Evolutionary conservation across 2,329 filamentous ascomycete genomes (phyloP), one percentile per base, ranked within the genome.

Genomic region (Bipolaris sorokiniana): DNA sequence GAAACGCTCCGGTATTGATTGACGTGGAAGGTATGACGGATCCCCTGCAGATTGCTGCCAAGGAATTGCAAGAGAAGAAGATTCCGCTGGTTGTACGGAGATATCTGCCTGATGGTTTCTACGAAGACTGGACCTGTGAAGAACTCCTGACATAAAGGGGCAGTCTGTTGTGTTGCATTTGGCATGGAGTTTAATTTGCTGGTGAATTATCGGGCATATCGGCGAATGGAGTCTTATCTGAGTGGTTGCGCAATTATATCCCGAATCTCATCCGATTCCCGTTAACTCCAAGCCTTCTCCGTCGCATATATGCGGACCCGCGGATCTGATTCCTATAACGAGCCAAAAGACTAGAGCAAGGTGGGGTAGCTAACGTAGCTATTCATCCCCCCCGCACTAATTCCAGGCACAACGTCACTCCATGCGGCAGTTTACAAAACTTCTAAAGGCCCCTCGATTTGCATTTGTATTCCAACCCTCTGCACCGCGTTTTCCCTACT

Each of bases 71-170:
- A 64, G 93, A 98, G 82, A 98, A 98, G 86, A 99, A 99, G 85
- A 97, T 99, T 53, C 95, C 95, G 22, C 80, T 99, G 59, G 95
- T 99, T 55, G 91, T 99, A 64, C 87, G 95, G 76, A 87, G 95
- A 74, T 99, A 98, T 80, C 85, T 99, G 75, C 95, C 95, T 20
- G 95, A 99, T 80, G 95, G 95, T 82, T 97, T 87, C 91, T 98
- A 98, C 79, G 95, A 99, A 84, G 95, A 99, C 78, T 99, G 95
- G 95, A 96, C 93, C 34, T 97, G 93, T 80, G 95, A 98, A 80
- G 95, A 99, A 79, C 83, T 98, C 64, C 84, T 97, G 56, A 68
- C 65, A 46, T 75, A 59, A 62, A 42, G 28, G 10, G 40, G 50
- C 55, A 53, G 58, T 54, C 54, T 50, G 61, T 45, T 60, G 66